Percentiles rank a stretch among this genome's conserved stretches.
Conservation (phyloP, 495 filamentous ascomycete genomes). For the Neurospora terricola region DNA sequence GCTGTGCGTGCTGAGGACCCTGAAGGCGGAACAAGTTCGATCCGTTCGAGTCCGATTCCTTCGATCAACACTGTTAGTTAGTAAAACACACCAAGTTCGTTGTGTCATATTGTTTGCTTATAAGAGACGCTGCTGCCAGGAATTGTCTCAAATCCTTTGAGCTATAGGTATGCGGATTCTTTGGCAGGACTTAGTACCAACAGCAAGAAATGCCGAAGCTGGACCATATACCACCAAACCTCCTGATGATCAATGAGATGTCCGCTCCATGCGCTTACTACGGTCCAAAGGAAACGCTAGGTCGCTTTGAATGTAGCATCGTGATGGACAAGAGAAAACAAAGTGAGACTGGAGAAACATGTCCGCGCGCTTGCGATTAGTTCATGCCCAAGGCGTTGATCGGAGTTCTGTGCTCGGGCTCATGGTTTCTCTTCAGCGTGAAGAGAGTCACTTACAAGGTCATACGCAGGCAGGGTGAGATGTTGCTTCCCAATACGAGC, state of each 20-base stretch:
- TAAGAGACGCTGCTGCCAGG: not conserved
- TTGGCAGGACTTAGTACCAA: not conserved
- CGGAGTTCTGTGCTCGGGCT: not conserved
- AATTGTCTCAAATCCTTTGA: not conserved
- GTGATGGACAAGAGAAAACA: not conserved
- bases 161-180: not conserved
- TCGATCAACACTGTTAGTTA: not conserved
- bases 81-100: not conserved
- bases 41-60: not conserved
- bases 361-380: not conserved
- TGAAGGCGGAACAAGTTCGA: not conserved
- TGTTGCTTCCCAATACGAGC: not conserved
- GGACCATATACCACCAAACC: not conserved
- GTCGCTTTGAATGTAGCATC: not conserved
- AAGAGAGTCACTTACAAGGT: not conserved
- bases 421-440: not conserved
- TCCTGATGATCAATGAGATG: not conserved
- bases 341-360: not conserved
- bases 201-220: not conserved
- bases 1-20: not conserved
- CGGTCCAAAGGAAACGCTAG: not conserved
- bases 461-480: not conserved
- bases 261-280: not conserved
- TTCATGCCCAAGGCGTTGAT: not conserved
- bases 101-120: not conserved